Base-by-base conservation (phyloP, 768 basidiomycete genomes). In the Tylopilus subfusipes region DNA sequence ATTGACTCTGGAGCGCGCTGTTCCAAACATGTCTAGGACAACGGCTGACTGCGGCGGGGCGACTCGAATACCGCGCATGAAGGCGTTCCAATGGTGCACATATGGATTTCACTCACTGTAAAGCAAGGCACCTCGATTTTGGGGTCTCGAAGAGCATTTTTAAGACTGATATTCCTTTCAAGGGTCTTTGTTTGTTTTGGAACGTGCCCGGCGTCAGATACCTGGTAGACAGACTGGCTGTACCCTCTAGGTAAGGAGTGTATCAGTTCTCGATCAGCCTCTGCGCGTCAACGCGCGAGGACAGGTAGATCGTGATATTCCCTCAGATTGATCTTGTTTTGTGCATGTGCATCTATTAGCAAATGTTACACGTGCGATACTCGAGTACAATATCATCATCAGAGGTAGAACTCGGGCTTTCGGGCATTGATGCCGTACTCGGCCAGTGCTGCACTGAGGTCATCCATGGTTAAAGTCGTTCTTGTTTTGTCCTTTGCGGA, bases 391-490 rank as follows among this genome's bases (percentile, higher is more conserved):
- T 34, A n/a, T n/a, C n/a, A n/a, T n/a, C n/a, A n/a, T 63, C 66
- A 93, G 72, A 93, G 78, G 72, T 89, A 98, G 72, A 93, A 98
- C 56, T 98, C 94, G 16, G 96, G 93, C 63, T 97, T 96, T 68
- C 88, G 85, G 14, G 92, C 81, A 61, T 89, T 94, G 63, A 99
- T 93, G 6, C 96, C 96, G 63, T 98, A 97, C 71, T 99, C 97
- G n/a, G 81, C 80, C 30, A 99, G 80, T 2, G 97, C 97, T 6
- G 93, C 78, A 55, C 89, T 90, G 33, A 99, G 78, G 67, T 99
- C 97, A 50, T 99, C 97, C 94, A 98, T 98, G 19, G 93, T 97
- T 59, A 99, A 73, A 0, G 93, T 91, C 38, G 96, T 98, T 57
- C 90, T 84, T 38, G 92, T 94, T 66, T 94, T 90, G 66, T 93